These are phyloP conservation scores for Lactarius akahatsu DNA, from an alignment of 768 basidiomycete genomes.

Conservation along the genomic window DNA sequence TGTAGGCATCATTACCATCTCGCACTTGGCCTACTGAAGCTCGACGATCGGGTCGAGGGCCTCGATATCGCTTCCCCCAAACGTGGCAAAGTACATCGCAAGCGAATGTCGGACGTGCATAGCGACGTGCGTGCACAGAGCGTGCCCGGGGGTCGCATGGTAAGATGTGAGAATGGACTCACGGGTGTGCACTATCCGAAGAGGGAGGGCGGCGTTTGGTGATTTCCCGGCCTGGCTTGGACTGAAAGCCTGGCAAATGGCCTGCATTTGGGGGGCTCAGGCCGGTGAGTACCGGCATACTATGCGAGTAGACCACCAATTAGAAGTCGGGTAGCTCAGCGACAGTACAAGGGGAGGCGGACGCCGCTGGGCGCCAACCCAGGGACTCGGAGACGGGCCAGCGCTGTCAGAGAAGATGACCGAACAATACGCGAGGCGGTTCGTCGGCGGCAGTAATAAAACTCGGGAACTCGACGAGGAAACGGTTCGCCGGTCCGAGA, in stretches of 20 bases:
- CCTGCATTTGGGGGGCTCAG: no score
- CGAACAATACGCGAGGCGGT: constrained; percentile 40
- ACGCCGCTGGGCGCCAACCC: constrained; percentile 36
- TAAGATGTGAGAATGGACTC: constrained; percentile 35
- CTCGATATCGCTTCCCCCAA: constrained; percentile 43
- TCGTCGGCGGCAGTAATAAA: constrained; percentile 14
- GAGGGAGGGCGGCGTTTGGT: not conserved
- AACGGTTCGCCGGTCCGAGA: constrained; percentile 11
- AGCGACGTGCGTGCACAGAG: constrained; percentile 40
- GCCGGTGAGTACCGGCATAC: no score
- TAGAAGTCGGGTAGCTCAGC: no score
- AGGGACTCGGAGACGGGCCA: constrained; percentile 31
- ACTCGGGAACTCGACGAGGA: constrained; percentile 34
- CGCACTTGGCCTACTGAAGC: constrained; percentile 38
- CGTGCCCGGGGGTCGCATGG: constrained; percentile 45
- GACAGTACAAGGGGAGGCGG: constrained; percentile 38
- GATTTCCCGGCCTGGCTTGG: no score
- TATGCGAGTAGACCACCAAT: constrained; percentile 42
- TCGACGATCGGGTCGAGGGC: constrained; percentile 41
- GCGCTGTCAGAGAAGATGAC: constrained; percentile 43
- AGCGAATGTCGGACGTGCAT: constrained; percentile 39
- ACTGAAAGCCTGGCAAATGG: no score
- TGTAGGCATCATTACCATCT: constrained; percentile 26
- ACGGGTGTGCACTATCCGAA: constrained; percentile 30
- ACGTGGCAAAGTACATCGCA: constrained; percentile 47